phyloP scores from a whole-genome alignment of 768 basidiomycete species.

The Amanita muscaria region DNA sequence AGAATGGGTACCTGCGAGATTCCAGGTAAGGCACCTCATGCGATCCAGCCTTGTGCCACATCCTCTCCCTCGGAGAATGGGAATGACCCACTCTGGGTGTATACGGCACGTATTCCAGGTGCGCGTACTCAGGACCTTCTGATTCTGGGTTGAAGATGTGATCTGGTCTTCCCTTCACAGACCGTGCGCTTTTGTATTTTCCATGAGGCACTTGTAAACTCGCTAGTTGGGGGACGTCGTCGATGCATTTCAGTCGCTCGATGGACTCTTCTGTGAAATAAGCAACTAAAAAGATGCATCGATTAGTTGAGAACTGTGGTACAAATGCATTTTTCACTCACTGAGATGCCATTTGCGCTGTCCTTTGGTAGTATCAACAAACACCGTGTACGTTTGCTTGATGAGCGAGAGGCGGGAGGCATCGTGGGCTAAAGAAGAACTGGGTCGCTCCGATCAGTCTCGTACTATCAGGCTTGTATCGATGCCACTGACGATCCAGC shows the following conservation, averaged over 20 bases:
- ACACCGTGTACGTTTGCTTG: conserved; percentile 79
- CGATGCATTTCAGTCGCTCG: conserved; percentile 49
- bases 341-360: conserved; percentile 79
- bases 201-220: conserved; percentile 52
- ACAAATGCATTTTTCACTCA: conserved; percentile 21
- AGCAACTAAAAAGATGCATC: conserved; percentile 41
- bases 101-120: conserved; percentile 39
- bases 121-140: conserved; percentile 28
- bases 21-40: neutral
- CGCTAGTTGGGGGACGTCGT: conserved; percentile 47
- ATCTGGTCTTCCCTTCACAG: conserved; percentile 48
- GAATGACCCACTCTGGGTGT: conserved; percentile 21
- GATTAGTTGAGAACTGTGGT: neutral
- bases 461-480: neutral
- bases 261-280: conserved; percentile 72
- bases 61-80: conserved; percentile 9
- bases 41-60: conserved; percentile 4
- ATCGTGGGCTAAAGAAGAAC: conserved; percentile 23
- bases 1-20: neutral
- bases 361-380: conserved; percentile 56
- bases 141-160: conserved; percentile 39
- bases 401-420: conserved; percentile 39
- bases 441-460: conserved; percentile 9
- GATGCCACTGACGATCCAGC: conserved; percentile 17
- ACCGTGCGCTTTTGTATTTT: conserved; percentile 64